Evolutionary conservation across 225 moss, liverwort and hornwort genomes (phyloP).

Genomic region (Marchantia paleacea): DNA sequence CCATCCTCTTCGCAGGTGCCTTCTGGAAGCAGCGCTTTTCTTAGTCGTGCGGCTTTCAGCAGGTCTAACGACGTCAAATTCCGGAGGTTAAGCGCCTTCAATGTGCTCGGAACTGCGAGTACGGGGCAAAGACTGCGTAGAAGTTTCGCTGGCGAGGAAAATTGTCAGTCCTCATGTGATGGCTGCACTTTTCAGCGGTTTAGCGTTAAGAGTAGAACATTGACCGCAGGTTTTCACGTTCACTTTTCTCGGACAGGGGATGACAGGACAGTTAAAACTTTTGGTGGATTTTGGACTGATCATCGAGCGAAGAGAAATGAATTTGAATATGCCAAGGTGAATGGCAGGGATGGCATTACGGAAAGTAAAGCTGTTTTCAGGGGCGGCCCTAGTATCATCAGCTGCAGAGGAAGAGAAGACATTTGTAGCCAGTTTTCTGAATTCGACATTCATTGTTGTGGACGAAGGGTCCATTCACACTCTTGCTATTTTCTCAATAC

Average conservation of each 20-base stretch:
- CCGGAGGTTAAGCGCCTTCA: not conserved
- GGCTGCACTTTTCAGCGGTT: not conserved
- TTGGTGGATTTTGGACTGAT: not conserved
- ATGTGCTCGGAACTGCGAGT: not conserved
- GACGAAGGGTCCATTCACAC: slow-evolving; percentile 19
- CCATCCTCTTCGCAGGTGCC: slow-evolving; percentile 13
- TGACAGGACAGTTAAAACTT: not conserved
- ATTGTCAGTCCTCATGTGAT: not conserved
- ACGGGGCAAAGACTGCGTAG: not conserved
- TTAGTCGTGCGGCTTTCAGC: not conserved
- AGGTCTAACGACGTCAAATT: not conserved
- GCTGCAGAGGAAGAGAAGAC: not conserved
- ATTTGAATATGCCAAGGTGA: slow-evolving; percentile 9
- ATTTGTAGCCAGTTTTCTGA: slow-evolving; percentile 15
- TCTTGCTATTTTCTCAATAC: not conserved
- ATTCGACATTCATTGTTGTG: slow-evolving; percentile 16
- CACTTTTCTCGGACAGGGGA: not conserved
- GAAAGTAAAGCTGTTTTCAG: slow-evolving; percentile 8
- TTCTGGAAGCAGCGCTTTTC: not conserved
- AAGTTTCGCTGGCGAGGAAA: not conserved
- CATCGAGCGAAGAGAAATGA: not conserved
- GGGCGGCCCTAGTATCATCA: not conserved
- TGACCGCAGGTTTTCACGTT: not conserved
- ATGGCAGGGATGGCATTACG: not conserved
- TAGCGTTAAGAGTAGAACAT: not conserved